Conservation (phyloP, 345 rosid genomes). For the Eucalyptus sideroxylon region DNA sequence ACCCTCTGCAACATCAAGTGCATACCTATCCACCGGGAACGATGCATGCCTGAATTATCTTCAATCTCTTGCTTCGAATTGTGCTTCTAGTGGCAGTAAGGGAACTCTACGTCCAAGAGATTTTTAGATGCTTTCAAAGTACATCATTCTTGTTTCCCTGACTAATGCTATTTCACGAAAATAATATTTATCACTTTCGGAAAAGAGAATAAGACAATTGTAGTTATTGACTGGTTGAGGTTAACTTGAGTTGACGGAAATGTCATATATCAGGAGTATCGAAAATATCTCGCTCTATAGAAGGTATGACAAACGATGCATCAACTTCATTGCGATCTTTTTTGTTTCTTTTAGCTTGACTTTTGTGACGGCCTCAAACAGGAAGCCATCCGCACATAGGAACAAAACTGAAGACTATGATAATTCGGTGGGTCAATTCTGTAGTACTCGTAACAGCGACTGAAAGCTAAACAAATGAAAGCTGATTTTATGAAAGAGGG, state of each 20-base stretch:
- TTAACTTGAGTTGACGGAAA: background rate
- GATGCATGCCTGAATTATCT: constrained; percentile 27
- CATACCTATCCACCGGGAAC: constrained; percentile 42
- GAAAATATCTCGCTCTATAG: background rate
- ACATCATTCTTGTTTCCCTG: background rate
- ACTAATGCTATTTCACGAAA: background rate
- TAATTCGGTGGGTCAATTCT: too few relatives aligned
- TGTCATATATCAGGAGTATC: background rate
- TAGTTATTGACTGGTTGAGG: too few relatives aligned
- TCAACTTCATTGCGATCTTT: background rate
- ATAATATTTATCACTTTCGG: background rate
- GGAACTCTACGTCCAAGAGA: background rate
- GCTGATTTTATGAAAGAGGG: too few relatives aligned
- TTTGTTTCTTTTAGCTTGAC: too few relatives aligned
- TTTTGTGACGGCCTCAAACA: too few relatives aligned
- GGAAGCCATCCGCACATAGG: too few relatives aligned
- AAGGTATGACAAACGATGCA: background rate
- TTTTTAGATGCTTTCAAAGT: background rate
- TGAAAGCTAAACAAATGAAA: background rate
- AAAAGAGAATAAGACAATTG: background rate
- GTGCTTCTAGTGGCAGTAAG: constrained; percentile 29
- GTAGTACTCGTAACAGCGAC: background rate
- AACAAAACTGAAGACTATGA: too few relatives aligned
- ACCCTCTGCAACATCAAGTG: constrained; percentile 61
- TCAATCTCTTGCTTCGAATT: constrained; percentile 21